Conservation (phyloP, 768 basidiomycete species). For the Lactarius deliciosus region DNA sequence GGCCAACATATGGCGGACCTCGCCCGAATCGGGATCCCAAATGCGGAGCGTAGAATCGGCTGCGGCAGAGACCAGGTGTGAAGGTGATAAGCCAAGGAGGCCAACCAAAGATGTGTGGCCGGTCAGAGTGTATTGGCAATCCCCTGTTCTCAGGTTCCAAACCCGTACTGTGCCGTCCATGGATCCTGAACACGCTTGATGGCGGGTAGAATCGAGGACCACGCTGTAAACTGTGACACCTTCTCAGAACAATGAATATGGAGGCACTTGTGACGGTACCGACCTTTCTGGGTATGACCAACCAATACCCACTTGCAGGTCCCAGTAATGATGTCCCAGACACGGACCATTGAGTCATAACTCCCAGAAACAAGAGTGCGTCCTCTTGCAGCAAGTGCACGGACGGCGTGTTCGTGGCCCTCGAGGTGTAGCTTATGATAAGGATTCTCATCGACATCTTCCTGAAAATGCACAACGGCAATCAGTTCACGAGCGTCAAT, state of each 20-base stretch:
- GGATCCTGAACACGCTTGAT: slow-evolving; percentile 93
- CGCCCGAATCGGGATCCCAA: slow-evolving; percentile 88
- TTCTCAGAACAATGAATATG: slow-evolving; percentile 18
- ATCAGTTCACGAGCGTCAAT: slow-evolving; percentile 6
- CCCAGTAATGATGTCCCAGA: slow-evolving; percentile 92
- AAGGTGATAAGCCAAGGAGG: slow-evolving; percentile 84
- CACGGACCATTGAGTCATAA: slow-evolving; percentile 91
- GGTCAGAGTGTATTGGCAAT: slow-evolving; percentile 74
- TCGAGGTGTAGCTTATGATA: slow-evolving; percentile 82
- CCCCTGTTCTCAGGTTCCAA: slow-evolving; percentile 85
- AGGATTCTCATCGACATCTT: slow-evolving; percentile 79
- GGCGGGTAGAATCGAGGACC: slow-evolving; percentile 80
- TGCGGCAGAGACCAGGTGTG: slow-evolving; percentile 90
- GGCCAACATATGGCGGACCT: slow-evolving; percentile 75
- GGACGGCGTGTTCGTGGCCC: slow-evolving; percentile 90
- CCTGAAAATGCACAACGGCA: slow-evolving; percentile 36
- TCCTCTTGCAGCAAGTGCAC: slow-evolving; percentile 89
- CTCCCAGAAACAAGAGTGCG: slow-evolving; percentile 91
- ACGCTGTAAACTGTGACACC: slow-evolving; percentile 81
- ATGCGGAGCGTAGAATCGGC: slow-evolving; percentile 94
- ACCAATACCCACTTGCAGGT: slow-evolving; percentile 75
- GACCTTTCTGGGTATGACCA: slow-evolving; percentile 92
- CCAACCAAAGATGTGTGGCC: slow-evolving; percentile 97
- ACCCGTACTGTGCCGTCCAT: slow-evolving; percentile 98
- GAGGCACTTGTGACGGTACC: slow-evolving; percentile 27